Conservation (phyloP, 441 rosid species). For the Populus trichocarpa region DNA sequence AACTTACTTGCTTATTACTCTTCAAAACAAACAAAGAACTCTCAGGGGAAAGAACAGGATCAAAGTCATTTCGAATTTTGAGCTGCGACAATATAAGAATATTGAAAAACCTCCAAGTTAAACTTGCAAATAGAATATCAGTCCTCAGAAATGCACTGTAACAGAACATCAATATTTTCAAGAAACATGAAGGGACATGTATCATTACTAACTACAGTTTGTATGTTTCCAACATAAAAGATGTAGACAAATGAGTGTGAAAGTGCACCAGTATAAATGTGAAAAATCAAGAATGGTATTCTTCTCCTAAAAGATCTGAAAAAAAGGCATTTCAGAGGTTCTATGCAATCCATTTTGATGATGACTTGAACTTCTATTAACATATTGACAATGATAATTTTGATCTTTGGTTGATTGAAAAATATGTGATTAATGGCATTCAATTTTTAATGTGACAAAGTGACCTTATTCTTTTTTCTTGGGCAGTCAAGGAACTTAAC, state of each 20-base stretch:
- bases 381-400: not conserved
- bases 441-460: not conserved
- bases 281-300: not conserved
- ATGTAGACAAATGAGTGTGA: not conserved
- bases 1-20: constrained; percentile 87
- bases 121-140: not conserved
- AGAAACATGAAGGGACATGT: not conserved
- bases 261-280: not conserved
- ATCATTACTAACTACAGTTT: not conserved
- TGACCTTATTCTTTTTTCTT: not conserved
- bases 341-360: not conserved
- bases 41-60: constrained; percentile 99
- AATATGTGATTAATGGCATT: not conserved
- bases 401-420: not conserved
- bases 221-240: not conserved
- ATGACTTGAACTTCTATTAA: not conserved
- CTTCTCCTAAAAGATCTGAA: not conserved
- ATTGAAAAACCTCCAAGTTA: constrained; percentile 10
- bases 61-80: constrained; percentile 99
- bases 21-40: constrained; percentile 96
- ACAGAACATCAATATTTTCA: constrained; percentile 1
- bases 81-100: constrained; percentile 49
- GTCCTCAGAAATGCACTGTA: not conserved
- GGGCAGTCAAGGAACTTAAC: not conserved
- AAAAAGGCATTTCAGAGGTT: not conserved